Percentiles rank a stretch among this genome's conserved stretches.
These are phyloP conservation scores for Solanum raphanifolium DNA, from an alignment of 257 asterid genomes.

Conservation along the genomic window DNA sequence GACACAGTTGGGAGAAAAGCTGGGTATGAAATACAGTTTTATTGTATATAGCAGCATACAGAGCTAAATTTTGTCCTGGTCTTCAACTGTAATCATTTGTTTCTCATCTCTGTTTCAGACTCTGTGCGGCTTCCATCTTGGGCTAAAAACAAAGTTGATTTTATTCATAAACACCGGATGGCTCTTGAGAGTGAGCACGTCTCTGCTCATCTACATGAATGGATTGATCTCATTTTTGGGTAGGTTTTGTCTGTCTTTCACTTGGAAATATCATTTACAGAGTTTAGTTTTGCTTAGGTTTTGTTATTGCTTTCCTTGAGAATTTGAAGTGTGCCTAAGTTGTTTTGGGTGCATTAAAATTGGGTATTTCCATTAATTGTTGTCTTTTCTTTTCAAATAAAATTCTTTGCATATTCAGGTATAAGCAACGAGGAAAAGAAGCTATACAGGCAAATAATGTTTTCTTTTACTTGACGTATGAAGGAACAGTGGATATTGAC, in stretches of 20 bases:
- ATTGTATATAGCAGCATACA: background rate
- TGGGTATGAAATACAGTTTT: constrained; percentile 42
- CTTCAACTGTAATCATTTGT: background rate
- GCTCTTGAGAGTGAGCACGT: constrained; percentile 98
- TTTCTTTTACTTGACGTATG: constrained; percentile 90
- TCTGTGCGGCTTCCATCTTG: constrained; percentile 84
- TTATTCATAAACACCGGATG: constrained; percentile 89
- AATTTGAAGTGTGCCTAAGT: background rate
- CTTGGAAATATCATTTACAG: constrained; percentile 1
- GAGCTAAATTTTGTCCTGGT: background rate
- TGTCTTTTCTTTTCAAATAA: background rate
- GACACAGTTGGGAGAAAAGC: constrained; percentile 84
- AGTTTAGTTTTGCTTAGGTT: background rate
- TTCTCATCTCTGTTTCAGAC: constrained; percentile 32
- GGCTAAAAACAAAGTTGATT: constrained; percentile 90
- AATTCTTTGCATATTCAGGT: constrained; percentile 42
- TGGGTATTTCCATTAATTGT: background rate
- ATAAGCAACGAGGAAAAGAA: constrained; percentile 97
- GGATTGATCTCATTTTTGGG: constrained; percentile 99
- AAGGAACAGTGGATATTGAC: constrained; percentile 97
- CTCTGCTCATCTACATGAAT: constrained; percentile 85
- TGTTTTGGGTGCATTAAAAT: background rate
- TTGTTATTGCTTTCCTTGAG: background rate
- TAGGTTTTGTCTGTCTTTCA: constrained; percentile 18
- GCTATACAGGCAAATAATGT: constrained; percentile 89